Percentiles rank a stretch among this genome's conserved stretches.
Evolutionary conservation across 306 rosid species (phyloP).

Genomic region (Dryas drummondii): DNA sequence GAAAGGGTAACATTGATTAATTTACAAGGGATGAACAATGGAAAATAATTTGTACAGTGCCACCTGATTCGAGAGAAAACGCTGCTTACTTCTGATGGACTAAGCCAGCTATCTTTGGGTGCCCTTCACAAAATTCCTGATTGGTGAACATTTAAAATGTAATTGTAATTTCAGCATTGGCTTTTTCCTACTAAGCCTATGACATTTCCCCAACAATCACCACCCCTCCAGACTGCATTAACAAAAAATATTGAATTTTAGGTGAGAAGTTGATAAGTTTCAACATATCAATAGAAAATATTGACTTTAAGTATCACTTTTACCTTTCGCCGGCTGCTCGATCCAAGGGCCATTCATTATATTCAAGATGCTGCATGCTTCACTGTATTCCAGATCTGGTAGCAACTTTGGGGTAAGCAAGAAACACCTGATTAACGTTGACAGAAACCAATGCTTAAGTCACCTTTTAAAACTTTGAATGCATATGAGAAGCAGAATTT

Average conservation of each 20-base stretch:
- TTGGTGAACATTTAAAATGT: not conserved
- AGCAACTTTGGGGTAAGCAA: conserved; percentile 90
- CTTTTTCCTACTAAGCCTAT: conserved; percentile 46
- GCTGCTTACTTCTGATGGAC: not conserved
- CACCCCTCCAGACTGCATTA: conserved; percentile 73
- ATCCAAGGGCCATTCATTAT: conserved; percentile 94
- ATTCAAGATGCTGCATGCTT: conserved; percentile 82
- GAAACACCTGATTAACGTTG: conserved; percentile 71
- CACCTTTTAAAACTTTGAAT: not conserved
- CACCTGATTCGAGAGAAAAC: conserved; percentile 2
- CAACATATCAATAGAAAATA: not conserved
- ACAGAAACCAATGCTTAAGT: conserved; percentile 6
- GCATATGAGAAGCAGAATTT: not conserved
- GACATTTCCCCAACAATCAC: conserved; percentile 70
- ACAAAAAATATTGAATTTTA: not conserved
- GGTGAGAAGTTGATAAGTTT: not conserved
- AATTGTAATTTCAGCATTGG: conserved; percentile 23
- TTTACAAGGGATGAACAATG: not conserved
- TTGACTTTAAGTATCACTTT: not conserved
- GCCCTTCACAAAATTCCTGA: not conserved
- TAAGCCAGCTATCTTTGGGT: not conserved
- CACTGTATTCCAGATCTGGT: conserved; percentile 83
- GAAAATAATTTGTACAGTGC: not conserved
- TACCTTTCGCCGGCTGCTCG: conserved; percentile 67
- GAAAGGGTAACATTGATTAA: not conserved